phyloP scores from a whole-genome alignment of 768 basidiomycete genomes.

The Kwoniella mangroviensis region DNA sequence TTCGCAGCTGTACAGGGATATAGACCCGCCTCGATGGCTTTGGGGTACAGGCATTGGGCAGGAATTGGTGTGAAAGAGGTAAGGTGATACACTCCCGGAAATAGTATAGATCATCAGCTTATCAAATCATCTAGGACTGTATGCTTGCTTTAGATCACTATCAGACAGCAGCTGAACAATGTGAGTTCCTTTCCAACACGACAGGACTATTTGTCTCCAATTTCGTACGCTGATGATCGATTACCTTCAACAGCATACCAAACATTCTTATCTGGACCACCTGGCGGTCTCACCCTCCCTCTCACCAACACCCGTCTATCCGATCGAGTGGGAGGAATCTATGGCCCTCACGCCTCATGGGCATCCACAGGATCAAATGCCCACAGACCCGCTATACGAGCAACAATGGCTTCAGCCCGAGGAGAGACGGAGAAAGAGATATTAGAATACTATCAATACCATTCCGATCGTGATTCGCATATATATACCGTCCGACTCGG shows the following conservation, averaged over 20 bases:
- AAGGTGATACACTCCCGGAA: slow-evolving; percentile 2
- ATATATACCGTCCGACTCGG: slow-evolving; percentile 89
- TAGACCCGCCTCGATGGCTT: slow-evolving; percentile 85
- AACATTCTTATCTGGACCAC: slow-evolving; percentile 80
- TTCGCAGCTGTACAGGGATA: slow-evolving; percentile 89
- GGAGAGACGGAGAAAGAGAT: slow-evolving; percentile 95
- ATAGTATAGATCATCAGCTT: slow-evolving; percentile 4
- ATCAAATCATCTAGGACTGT: slow-evolving; percentile 64
- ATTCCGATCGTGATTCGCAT: slow-evolving; percentile 87
- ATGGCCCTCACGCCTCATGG: slow-evolving; percentile 90
- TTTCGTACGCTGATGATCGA: neutral
- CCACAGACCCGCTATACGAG: slow-evolving; percentile 76
- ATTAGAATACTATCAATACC: slow-evolving; percentile 93
- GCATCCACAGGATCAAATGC: slow-evolving; percentile 81
- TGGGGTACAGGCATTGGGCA: slow-evolving; percentile 93
- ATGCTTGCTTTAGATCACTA: slow-evolving; percentile 84
- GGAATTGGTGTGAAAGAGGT: slow-evolving; percentile 85
- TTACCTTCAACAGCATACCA: slow-evolving; percentile 66
- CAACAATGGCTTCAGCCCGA: slow-evolving; percentile 77
- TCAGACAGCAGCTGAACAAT: slow-evolving; percentile 81
- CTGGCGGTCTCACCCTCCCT: slow-evolving; percentile 84
- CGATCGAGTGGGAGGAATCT: slow-evolving; percentile 89
- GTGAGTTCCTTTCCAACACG: slow-evolving; percentile 58
- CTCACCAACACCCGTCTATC: slow-evolving; percentile 80
- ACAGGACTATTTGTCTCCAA: neutral